Percentiles rank a stretch among this genome's conserved stretches.
These are phyloP conservation scores for Globisporangium carolinianum DNA, from an alignment of 352 stramenopile species.

Conservation along the genomic window DNA sequence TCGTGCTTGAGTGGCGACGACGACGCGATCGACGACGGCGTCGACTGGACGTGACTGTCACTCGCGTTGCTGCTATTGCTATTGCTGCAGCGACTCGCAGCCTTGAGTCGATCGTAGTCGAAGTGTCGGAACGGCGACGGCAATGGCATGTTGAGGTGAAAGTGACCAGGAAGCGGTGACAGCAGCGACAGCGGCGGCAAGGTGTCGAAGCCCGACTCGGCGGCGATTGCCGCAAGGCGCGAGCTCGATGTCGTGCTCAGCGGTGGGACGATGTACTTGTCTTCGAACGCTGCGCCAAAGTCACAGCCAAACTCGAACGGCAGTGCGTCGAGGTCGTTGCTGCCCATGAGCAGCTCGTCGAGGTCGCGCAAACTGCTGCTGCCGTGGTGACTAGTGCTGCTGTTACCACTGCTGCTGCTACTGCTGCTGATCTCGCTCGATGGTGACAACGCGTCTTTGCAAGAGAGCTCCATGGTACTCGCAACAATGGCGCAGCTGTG, in stretches of 20 bases:
- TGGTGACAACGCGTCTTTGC: neutral
- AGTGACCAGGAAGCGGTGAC: slow-evolving; percentile 2
- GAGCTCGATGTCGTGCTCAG: neutral
- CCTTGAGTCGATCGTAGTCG: slow-evolving; percentile 3
- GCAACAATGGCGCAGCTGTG: no score
- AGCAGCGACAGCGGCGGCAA: slow-evolving; percentile 9
- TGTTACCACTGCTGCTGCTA: neutral
- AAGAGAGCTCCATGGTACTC: slow-evolving; percentile 3
- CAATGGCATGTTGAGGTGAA: slow-evolving; percentile 1
- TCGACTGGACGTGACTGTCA: neutral
- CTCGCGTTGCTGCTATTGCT: slow-evolving; percentile 4
- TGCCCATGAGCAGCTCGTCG: slow-evolving; percentile 28
- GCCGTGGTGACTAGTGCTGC: neutral
- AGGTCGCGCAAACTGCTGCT: slow-evolving; percentile 21
- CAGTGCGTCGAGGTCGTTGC: slow-evolving; percentile 22
- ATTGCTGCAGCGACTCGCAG: neutral
- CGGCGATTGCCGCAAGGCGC: neutral
- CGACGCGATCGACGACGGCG: neutral
- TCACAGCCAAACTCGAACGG: slow-evolving; percentile 37
- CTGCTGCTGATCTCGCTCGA: slow-evolving; percentile 1
- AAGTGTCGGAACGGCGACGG: slow-evolving; percentile 4
- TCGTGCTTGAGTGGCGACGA: neutral
- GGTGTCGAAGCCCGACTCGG: slow-evolving; percentile 9
- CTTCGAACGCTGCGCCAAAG: slow-evolving; percentile 30
- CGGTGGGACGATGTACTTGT: slow-evolving; percentile 17